These are phyloP conservation scores for Schizothecium vesticola DNA, from an alignment of 495 filamentous ascomycete genomes.

Conservation along the genomic window DNA sequence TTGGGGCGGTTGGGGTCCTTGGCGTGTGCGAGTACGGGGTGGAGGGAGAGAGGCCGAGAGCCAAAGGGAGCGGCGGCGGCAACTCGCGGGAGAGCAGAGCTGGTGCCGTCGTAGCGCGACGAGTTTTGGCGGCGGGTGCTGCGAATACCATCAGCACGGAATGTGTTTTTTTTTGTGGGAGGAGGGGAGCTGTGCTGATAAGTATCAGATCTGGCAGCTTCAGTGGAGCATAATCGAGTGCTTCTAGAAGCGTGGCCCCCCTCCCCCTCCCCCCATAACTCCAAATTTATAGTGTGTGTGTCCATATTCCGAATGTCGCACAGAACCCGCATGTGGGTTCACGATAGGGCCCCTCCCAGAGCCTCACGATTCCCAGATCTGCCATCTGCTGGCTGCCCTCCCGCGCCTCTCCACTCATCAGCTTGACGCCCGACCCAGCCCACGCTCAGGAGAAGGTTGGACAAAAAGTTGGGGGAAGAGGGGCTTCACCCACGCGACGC, in stretches of 20 bases:
- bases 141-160: neutral
- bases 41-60: neutral
- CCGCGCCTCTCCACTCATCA: slow-evolving; percentile 5
- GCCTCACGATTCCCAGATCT: slow-evolving; percentile 34
- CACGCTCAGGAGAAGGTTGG: neutral
- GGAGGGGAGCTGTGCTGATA: neutral
- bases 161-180: neutral
- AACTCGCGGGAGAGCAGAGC: slow-evolving; percentile 1
- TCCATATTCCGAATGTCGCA: slow-evolving; percentile 24
- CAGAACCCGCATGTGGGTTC: slow-evolving; percentile 35
- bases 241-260: slow-evolving; percentile 31
- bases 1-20: slow-evolving; percentile 6
- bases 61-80: neutral
- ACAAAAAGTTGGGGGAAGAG: neutral
- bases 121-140: neutral
- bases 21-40: neutral
- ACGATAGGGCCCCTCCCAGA: slow-evolving; percentile 37
- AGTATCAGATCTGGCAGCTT: slow-evolving; percentile 1
- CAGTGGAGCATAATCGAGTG: slow-evolving; percentile 18
- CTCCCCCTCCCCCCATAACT: slow-evolving; percentile 18
- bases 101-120: neutral
- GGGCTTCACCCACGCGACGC: slow-evolving; percentile 15
- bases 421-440: neutral
- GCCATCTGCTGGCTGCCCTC: slow-evolving; percentile 30
- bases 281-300: slow-evolving; percentile 24